Percentiles rank a stretch among this genome's conserved stretches.
phyloP scores from a whole-genome alignment of 2,329 filamentous ascomycete genomes.

The Cladophialophora bantiana region DNA sequence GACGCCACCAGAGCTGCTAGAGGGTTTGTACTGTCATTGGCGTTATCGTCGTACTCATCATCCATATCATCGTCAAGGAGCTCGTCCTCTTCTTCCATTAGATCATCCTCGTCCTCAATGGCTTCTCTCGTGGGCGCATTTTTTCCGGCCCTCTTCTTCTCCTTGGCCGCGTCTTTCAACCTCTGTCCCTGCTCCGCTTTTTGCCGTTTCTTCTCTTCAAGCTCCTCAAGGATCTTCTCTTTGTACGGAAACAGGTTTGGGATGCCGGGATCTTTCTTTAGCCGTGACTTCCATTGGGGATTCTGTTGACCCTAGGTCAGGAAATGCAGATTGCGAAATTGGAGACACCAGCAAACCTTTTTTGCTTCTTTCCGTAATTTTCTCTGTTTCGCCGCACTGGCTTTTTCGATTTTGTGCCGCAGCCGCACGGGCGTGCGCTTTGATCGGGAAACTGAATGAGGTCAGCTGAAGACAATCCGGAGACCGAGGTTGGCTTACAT shows the following conservation, averaged over 20 bases:
- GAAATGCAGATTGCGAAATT: not conserved
- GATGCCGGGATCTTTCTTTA: slow-evolving; percentile 98
- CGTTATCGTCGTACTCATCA: slow-evolving; percentile 62
- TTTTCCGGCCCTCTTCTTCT: slow-evolving; percentile 57
- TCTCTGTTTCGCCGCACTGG: slow-evolving; percentile 84
- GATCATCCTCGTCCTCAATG: slow-evolving; percentile 55
- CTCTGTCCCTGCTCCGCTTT: slow-evolving; percentile 81
- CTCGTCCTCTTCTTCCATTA: slow-evolving; percentile 55
- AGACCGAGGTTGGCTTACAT: slow-evolving; percentile 34
- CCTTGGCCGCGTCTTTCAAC: slow-evolving; percentile 71
- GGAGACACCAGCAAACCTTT: slow-evolving; percentile 60
- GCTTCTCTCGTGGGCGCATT: slow-evolving; percentile 64
- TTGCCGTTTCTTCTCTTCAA: slow-evolving; percentile 82
- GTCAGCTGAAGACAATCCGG: slow-evolving; percentile 15
- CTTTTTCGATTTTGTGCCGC: slow-evolving; percentile 95
- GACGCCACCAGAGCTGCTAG: slow-evolving; percentile 92
- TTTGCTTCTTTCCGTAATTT: slow-evolving; percentile 89
- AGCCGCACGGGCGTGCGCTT: slow-evolving; percentile 90
- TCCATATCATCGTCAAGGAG: slow-evolving; percentile 59
- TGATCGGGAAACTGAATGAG: slow-evolving; percentile 79
- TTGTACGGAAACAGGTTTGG: slow-evolving; percentile 98
- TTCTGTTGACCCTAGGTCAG: slow-evolving; percentile 60
- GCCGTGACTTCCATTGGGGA: slow-evolving; percentile 90
- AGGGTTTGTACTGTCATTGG: slow-evolving; percentile 72
- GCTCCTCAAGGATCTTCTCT: slow-evolving; percentile 90